Percentiles rank a stretch among this genome's conserved stretches.
Evolutionary conservation across 192 early-diverging fungal genomes (phyloP).

Genomic region (Coemansia sp.): DNA sequence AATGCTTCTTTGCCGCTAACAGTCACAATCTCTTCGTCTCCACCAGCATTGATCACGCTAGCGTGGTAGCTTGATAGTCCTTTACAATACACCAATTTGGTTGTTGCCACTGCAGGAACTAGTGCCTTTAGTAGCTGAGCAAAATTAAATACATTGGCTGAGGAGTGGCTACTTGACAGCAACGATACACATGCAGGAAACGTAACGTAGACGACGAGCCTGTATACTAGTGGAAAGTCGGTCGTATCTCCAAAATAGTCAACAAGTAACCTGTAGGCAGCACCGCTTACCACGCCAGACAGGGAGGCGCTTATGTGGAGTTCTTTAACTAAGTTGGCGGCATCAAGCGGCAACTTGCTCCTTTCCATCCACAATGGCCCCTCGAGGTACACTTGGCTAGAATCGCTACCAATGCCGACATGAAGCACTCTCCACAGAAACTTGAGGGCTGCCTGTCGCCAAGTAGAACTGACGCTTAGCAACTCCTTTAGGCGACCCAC

Average conservation of each 20-base stretch:
- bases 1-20: background rate
- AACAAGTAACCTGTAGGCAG: background rate
- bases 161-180: background rate
- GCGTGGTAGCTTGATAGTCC: no score
- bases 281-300: background rate
- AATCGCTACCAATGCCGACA: background rate
- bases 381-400: background rate
- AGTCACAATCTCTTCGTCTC: background rate
- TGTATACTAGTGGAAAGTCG: background rate
- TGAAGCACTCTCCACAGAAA: background rate
- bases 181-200: background rate
- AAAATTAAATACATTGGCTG: background rate
- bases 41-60: background rate
- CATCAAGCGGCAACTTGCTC: background rate
- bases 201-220: background rate
- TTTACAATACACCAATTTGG: background rate
- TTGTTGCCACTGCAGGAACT: background rate
- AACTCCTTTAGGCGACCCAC: background rate
- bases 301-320: background rate
- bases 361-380: background rate
- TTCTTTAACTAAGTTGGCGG: background rate
- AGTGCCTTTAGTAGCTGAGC: background rate
- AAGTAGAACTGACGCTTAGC: background rate
- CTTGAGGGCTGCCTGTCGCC: background rate
- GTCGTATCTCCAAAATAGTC: background rate